Conservation (phyloP, 2,329 filamentous ascomycete genomes). For the Clonostachys rhizophaga region DNA sequence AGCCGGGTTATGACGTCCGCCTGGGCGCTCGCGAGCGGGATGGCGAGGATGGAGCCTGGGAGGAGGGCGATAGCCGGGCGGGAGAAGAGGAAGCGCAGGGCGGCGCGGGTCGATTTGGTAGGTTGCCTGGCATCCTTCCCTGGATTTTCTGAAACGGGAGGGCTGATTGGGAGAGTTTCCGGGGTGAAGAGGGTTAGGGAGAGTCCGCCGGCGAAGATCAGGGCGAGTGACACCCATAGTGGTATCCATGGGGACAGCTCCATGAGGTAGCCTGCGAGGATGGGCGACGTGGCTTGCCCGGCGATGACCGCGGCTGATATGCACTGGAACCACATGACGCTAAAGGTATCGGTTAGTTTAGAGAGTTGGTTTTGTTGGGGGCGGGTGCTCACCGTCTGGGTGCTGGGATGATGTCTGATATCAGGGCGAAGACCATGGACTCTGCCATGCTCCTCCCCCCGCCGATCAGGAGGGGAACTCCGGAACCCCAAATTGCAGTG, state of each 20-base stretch:
- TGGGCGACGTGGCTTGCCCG: slow-evolving; percentile 10
- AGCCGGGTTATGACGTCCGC: slow-evolving; percentile 12
- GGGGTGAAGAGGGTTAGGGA: slow-evolving; percentile 10
- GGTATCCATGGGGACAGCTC: slow-evolving; percentile 10
- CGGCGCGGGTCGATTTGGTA: not conserved
- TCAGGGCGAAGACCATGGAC: slow-evolving; percentile 17
- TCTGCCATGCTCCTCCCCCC: slow-evolving; percentile 16
- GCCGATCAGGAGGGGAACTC: slow-evolving; percentile 12
- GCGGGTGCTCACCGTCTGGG: slow-evolving; percentile 7
- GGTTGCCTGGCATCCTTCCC: too few relatives aligned
- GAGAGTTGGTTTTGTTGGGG: not conserved
- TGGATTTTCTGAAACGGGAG: not conserved
- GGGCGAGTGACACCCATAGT: slow-evolving; percentile 10
- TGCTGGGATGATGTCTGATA: slow-evolving; percentile 10
- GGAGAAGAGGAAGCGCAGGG: slow-evolving; percentile 8
- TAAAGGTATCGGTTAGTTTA: slow-evolving; percentile 1
- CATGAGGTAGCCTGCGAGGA: slow-evolving; percentile 9
- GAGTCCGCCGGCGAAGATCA: slow-evolving; percentile 9
- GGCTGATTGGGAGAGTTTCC: slow-evolving; percentile 8
- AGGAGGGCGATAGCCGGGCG: slow-evolving; percentile 12
- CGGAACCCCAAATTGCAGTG: slow-evolving; percentile 14
- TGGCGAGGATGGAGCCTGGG: slow-evolving; percentile 12
- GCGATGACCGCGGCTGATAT: slow-evolving; percentile 11
- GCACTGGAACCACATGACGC: slow-evolving; percentile 16
- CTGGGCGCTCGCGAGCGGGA: slow-evolving; percentile 12